Conservation (phyloP, 768 basidiomycete genomes). For the Gelatoporia subvermispora region DNA sequence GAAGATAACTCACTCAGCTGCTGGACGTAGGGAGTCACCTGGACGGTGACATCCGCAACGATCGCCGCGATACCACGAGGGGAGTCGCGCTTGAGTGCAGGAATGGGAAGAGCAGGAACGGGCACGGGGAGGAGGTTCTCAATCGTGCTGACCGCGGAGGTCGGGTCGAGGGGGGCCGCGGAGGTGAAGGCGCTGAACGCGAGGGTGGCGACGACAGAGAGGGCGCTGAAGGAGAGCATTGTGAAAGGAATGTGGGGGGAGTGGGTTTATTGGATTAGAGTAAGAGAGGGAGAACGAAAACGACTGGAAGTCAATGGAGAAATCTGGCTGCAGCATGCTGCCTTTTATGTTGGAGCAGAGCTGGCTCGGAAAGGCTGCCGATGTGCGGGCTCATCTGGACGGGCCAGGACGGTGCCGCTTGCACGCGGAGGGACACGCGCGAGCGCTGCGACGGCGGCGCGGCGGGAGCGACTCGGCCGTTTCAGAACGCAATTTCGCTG, state of each 20-base stretch:
- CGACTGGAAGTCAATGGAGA: conserved; percentile 16
- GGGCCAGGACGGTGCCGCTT: too few species aligned
- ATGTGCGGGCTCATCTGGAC: too few species aligned
- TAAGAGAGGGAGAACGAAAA: conserved; percentile 3
- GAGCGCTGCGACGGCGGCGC: too few species aligned
- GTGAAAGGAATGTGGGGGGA: conserved; percentile 29
- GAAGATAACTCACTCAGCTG: conserved; percentile 24
- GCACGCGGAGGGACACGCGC: too few species aligned
- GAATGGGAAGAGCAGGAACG: conserved; percentile 7
- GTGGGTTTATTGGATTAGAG: conserved; percentile 5
- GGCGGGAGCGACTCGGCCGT: too few species aligned
- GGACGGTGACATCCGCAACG: conserved; percentile 15
- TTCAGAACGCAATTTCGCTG: too few species aligned
- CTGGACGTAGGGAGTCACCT: conserved; percentile 13
- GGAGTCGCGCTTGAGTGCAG: conserved; percentile 11
- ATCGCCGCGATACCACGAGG: conserved; percentile 23
- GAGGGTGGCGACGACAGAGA: conserved; percentile 23
- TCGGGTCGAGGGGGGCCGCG: conserved; percentile 11
- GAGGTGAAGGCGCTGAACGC: conserved; percentile 17
- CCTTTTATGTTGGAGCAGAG: conserved; percentile 7
- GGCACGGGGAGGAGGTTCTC: not conserved
- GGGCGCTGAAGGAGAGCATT: conserved; percentile 32
- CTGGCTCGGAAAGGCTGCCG: too few species aligned
- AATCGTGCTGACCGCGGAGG: not conserved
- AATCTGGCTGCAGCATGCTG: not conserved